phyloP scores from a whole-genome alignment of 805 yeast genomes.

The Saturnispora zaruensis region DNA sequence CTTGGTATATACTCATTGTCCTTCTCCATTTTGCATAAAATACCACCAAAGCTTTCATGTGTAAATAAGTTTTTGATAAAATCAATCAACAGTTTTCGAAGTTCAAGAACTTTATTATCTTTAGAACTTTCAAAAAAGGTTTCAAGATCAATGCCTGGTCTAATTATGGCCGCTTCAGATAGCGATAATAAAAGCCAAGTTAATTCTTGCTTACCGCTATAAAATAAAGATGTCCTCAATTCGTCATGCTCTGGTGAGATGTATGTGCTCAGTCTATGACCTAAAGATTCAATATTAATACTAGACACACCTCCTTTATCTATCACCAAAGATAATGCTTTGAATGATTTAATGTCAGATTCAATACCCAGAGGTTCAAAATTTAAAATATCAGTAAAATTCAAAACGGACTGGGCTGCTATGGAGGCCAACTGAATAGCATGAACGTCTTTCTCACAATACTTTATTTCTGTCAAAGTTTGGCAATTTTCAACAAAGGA shows the following conservation, averaged over 20 bases:
- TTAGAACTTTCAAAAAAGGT: not conserved
- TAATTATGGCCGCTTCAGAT: not conserved
- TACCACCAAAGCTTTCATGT: constrained; percentile 9
- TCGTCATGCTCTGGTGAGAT: constrained; percentile 3
- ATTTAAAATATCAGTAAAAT: constrained; percentile 3
- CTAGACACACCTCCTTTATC: not conserved
- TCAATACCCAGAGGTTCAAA: not conserved
- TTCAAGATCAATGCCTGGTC: constrained; percentile 1
- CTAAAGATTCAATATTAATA: not conserved
- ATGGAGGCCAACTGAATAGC: not conserved
- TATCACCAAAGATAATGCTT: constrained; percentile 1
- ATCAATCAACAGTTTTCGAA: not conserved
- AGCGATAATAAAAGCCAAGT: constrained; percentile 5
- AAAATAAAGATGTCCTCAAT: constrained; percentile 1
- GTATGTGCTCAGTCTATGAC: not conserved
- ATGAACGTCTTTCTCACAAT: not conserved
- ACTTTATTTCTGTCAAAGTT: not conserved
- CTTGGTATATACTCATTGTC: not conserved
- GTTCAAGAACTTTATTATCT: not conserved
- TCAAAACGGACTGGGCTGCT: constrained; percentile 4
- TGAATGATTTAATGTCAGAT: not conserved
- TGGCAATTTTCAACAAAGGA: not conserved
- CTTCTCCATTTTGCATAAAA: constrained; percentile 5
- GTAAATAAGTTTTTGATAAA: not conserved
- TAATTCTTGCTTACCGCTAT: constrained; percentile 4